Evolutionary conservation across 192 early-diverging fungal species (phyloP), one percentile per base, ranked within the genome.

Genomic region (Backusella australiensis): DNA sequence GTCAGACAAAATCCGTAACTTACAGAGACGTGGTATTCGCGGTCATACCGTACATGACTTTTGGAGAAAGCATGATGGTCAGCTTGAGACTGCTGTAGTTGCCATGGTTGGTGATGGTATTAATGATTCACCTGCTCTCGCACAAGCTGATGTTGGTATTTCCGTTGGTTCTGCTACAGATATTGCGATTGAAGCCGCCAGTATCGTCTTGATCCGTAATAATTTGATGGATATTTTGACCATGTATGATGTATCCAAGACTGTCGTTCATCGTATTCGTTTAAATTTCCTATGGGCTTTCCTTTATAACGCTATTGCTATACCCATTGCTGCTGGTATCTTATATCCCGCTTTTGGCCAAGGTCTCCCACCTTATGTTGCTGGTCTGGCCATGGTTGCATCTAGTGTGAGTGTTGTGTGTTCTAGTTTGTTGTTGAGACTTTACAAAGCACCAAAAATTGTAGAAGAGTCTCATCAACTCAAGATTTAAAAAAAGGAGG

Each of bases 51-150:
- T 36, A 0, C 35, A 59, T 34, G 44, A 39, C 12, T 80, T 23
- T 52, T 80, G 34, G 12, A 74, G 59, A 42, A 72, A 34, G 42
- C 72, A 80, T 34, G 36, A 41, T 7, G 35, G 56, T 21, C n/a
- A 68, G 6, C 71, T 70, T 42, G 44, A 81, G 32, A 68, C 78
- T 65, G 78, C 89, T 35, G 79, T 86, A 26, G 95, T 98, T 2
- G 95, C 93, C 0, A 95, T 98, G 94, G 89, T 96, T 6, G 97
- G 97, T 29, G 97, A 98, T 79, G 97, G 97, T 17, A 96, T 98
- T 80, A 98, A 98, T 72, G 97, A 97, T 84, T 92, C 96, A 4
- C 90, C 94, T 49, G 97, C 97, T 1, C 83, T 98, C 1, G 94
- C 96, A 4, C 92, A 94, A 75, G 91, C 96, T 2, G 93, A 97